A percentile compares a stretch with the other conserved stretches of the same genome.
Evolutionary conservation across 768 basidiomycete genomes (phyloP).

Genomic region (Collybiopsis luxurians): DNA sequence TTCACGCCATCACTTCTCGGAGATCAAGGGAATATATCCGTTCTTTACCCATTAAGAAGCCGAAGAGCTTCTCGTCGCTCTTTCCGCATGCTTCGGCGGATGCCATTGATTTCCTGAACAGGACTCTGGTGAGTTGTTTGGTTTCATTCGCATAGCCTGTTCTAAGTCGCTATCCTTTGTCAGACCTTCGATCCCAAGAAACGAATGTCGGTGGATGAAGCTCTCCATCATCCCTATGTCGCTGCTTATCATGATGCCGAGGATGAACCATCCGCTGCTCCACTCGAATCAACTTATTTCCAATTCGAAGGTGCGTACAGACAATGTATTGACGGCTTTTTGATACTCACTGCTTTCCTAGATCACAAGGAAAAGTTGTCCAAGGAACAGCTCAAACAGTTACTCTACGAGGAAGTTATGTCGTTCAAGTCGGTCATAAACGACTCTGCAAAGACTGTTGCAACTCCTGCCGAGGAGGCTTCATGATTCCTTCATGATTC

Average conservation of each 20-base stretch:
- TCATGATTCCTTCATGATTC: no score
- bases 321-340: background rate
- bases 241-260: slow-evolving; percentile 84
- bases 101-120: slow-evolving; percentile 70
- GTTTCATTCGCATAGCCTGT: background rate
- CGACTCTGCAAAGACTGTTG: slow-evolving; percentile 8
- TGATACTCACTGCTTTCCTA: background rate
- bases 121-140: slow-evolving; percentile 53
- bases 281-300: slow-evolving; percentile 84
- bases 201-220: slow-evolving; percentile 79
- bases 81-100: slow-evolving; percentile 78
- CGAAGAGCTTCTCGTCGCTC: slow-evolving; percentile 61
- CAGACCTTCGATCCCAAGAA: slow-evolving; percentile 89
- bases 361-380: slow-evolving; percentile 69
- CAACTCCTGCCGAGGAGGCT: background rate
- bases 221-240: slow-evolving; percentile 80
- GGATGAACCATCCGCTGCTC: slow-evolving; percentile 82
- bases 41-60: slow-evolving; percentile 80
- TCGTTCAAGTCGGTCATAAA: slow-evolving; percentile 68
- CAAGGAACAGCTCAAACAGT: slow-evolving; percentile 77
- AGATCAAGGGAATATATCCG: slow-evolving; percentile 88
- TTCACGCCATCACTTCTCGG: slow-evolving; percentile 83
- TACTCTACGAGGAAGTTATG: slow-evolving; percentile 82
- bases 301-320: slow-evolving; percentile 65
- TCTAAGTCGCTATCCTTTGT: background rate